Conservation (phyloP, 805 yeast genomes). For the Zygosaccharomyces gambellarensis region DNA sequence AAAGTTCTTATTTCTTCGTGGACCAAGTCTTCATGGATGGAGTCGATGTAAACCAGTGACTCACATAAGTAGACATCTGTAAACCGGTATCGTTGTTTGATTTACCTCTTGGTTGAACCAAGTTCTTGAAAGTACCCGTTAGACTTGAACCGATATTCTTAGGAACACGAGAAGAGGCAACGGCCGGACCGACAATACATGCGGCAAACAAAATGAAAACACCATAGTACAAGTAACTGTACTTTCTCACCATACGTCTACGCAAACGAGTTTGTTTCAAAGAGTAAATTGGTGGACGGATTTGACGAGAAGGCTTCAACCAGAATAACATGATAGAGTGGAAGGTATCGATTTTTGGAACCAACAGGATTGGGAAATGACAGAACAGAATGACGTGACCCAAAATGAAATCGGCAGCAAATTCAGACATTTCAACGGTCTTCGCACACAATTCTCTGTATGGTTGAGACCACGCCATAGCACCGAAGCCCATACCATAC, state of each 20-base stretch:
- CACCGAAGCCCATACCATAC: conserved; percentile 92
- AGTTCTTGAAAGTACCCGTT: conserved; percentile 51
- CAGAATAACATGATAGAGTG: conserved; percentile 98
- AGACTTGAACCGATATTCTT: conserved; percentile 29
- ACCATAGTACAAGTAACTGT: conserved; percentile 72
- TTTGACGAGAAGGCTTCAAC: conserved; percentile 95
- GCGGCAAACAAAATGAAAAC: conserved; percentile 67
- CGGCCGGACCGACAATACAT: conserved; percentile 87
- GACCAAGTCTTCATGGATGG: conserved; percentile 52
- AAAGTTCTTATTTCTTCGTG: conserved; percentile 37
- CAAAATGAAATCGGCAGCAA: conserved; percentile 92
- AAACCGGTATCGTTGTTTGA: conserved; percentile 79
- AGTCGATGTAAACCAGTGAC: conserved; percentile 44
- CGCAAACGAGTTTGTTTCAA: conserved; percentile 93
- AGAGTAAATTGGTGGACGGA: conserved; percentile 89
- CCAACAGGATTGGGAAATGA: conserved; percentile 78
- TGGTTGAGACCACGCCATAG: conserved; percentile 94
- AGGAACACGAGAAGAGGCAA: conserved; percentile 57
- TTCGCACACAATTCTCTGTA: conserved; percentile 92
- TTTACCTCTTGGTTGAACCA: conserved; percentile 85
- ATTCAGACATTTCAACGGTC: conserved; percentile 88
- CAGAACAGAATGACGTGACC: conserved; percentile 85
- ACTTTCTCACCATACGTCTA: conserved; percentile 95
- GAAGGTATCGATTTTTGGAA: conserved; percentile 93
- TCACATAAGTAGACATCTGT: conserved; percentile 32